These are phyloP conservation scores for Hypoxylon sp. DNA, from an alignment of 2,329 filamentous ascomycete genomes.

Conservation along the genomic window DNA sequence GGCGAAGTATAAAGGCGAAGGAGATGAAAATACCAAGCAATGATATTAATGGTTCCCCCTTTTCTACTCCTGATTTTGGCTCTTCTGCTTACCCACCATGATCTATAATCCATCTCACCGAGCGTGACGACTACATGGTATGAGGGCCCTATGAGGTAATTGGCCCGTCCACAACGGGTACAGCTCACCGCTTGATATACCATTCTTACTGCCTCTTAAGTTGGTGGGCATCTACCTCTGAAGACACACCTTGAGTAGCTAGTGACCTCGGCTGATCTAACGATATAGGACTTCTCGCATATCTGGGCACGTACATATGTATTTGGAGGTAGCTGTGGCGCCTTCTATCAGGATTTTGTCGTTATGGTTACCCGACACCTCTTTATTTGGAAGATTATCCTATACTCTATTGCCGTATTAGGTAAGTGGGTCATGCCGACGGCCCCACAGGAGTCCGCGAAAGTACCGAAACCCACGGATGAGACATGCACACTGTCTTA, in stretches of 20 bases:
- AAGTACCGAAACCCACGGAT: background rate
- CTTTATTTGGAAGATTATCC: background rate
- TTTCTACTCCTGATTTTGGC: background rate
- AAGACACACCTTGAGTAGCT: background rate
- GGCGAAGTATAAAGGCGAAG: background rate
- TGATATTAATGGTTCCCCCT: background rate
- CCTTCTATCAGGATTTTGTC: background rate
- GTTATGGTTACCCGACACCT: background rate
- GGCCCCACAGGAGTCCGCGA: background rate
- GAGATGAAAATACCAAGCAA: background rate
- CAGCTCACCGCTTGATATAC: background rate
- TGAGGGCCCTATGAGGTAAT: background rate
- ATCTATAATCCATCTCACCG: background rate
- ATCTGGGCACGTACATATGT: background rate
- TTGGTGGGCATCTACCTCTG: background rate
- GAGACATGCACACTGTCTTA: background rate
- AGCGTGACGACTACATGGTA: background rate
- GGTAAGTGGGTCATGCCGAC: background rate
- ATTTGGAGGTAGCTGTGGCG: background rate
- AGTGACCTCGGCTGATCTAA: background rate
- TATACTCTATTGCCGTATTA: background rate
- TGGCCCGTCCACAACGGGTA: background rate
- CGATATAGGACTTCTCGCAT: background rate
- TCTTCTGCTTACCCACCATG: background rate
- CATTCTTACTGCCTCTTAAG: background rate